Conservation (phyloP, 441 rosid species). For the Gossypium schwendimanii region DNA sequence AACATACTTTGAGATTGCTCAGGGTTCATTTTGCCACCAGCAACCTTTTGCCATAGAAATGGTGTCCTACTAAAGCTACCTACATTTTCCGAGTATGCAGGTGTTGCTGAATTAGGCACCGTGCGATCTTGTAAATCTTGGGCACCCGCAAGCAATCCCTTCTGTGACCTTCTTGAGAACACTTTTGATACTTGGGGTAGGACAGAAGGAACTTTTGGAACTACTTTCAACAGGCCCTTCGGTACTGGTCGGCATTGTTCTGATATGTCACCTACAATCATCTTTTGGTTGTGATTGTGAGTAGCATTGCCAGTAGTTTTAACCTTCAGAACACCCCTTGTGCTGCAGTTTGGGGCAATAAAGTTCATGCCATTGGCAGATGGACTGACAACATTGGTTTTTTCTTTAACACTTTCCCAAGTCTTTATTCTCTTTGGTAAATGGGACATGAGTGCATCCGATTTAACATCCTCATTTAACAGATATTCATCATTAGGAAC, state of each 20-base stretch:
- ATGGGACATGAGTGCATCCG: conserved; percentile 16
- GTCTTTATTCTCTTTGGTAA: conserved; percentile 26
- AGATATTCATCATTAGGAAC: conserved; percentile 38
- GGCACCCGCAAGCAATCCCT: conserved; percentile 17
- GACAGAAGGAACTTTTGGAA: conserved; percentile 35
- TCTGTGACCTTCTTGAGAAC: conserved; percentile 26
- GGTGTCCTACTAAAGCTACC: conserved; percentile 22
- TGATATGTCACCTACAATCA: conserved; percentile 12
- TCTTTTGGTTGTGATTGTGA: conserved; percentile 24
- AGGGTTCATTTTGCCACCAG: conserved; percentile 20
- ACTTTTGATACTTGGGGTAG: conserved; percentile 22
- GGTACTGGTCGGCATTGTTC: conserved; percentile 31
- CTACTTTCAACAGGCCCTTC: conserved; percentile 54
- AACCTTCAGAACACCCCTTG: conserved; percentile 37
- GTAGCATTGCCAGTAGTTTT: conserved; percentile 25
- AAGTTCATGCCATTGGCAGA: conserved; percentile 24
- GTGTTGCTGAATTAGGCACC: conserved; percentile 21
- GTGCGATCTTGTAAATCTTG: conserved; percentile 23
- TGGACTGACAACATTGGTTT: conserved; percentile 14
- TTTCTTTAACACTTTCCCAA: conserved; percentile 20
- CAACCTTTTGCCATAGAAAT: conserved; percentile 24
- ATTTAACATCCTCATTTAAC: conserved; percentile 26
- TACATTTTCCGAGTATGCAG: conserved; percentile 24
- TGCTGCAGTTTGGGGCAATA: conserved; percentile 21
- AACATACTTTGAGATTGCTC: conserved; percentile 30